These are phyloP conservation scores for Dalbergia cultrata DNA, from an alignment of 306 rosid genomes.

Conservation along the genomic window DNA sequence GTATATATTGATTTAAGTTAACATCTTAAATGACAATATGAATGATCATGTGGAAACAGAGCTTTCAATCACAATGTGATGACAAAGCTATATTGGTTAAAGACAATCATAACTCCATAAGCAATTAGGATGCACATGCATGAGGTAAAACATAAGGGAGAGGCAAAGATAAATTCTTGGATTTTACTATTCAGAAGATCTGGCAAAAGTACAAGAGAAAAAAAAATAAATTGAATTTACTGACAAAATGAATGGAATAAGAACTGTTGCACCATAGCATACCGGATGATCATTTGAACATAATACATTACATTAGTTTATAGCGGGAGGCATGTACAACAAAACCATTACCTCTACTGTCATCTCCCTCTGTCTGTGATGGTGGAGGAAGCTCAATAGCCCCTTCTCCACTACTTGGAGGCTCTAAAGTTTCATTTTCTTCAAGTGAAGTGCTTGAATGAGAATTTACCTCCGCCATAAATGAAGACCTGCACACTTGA, in stretches of 20 bases:
- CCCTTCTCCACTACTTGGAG: constrained; percentile 49
- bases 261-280: not conserved
- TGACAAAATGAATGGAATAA: not conserved
- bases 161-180: too few relatives aligned
- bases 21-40: not conserved
- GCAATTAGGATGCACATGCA: not conserved
- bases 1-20: not conserved
- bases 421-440: constrained; percentile 60
- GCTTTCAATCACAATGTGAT: not conserved
- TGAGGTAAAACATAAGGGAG: not conserved
- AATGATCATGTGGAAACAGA: not conserved
- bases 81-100: not conserved
- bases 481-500: constrained; percentile 33
- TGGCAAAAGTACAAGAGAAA: not conserved
- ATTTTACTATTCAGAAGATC: not conserved
- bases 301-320: not conserved
- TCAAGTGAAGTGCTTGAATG: constrained; percentile 44
- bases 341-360: constrained; percentile 61
- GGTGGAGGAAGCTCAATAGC: constrained; percentile 54
- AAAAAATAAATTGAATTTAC: not conserved
- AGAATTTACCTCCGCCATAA: constrained; percentile 68
- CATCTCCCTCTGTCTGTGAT: constrained; percentile 61
- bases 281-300: not conserved
- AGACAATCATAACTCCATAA: not conserved
- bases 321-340: not conserved